phyloP scores from a whole-genome alignment of 1,139 yeast species.

The Suhomyces terraborum region DNA sequence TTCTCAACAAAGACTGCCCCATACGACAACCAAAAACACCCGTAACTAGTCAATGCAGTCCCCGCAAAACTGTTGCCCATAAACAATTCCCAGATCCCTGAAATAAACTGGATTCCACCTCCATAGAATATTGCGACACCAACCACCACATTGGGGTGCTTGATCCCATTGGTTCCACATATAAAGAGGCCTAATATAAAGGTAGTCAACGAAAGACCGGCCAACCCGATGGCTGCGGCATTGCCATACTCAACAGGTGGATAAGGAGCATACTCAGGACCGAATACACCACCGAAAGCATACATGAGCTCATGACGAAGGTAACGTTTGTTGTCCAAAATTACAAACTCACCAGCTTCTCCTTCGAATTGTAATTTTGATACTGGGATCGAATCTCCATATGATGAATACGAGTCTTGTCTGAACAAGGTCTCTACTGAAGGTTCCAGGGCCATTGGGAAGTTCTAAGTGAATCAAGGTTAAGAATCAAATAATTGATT shows the following conservation, averaged over 20 bases:
- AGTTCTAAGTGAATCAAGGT: not conserved
- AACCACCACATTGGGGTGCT: slow-evolving; percentile 50
- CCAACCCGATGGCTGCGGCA: slow-evolving; percentile 84
- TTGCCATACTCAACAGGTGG: slow-evolving; percentile 67
- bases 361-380: slow-evolving; percentile 17
- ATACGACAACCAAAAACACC: slow-evolving; percentile 42
- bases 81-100: slow-evolving; percentile 52
- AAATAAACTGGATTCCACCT: slow-evolving; percentile 48
- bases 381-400: not conserved
- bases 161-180: slow-evolving; percentile 54
- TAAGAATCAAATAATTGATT: too few relatives aligned
- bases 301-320: slow-evolving; percentile 33
- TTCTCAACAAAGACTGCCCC: slow-evolving; percentile 33
- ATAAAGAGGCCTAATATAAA: slow-evolving; percentile 67
- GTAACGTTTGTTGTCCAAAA: slow-evolving; percentile 21
- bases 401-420: not conserved
- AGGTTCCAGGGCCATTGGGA: slow-evolving; percentile 1
- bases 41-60: slow-evolving; percentile 38
- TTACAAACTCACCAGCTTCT: slow-evolving; percentile 26
- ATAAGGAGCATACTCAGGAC: slow-evolving; percentile 57
- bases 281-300: slow-evolving; percentile 47
- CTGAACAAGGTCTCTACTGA: slow-evolving; percentile 1
- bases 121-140: slow-evolving; percentile 50
- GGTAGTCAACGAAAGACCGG: slow-evolving; percentile 82
- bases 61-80: slow-evolving; percentile 38